A percentile compares a stretch with the other conserved stretches of the same genome.
phyloP scores from a whole-genome alignment of 73 alveolate genomes.

The Uronychia binucleata region DNA sequence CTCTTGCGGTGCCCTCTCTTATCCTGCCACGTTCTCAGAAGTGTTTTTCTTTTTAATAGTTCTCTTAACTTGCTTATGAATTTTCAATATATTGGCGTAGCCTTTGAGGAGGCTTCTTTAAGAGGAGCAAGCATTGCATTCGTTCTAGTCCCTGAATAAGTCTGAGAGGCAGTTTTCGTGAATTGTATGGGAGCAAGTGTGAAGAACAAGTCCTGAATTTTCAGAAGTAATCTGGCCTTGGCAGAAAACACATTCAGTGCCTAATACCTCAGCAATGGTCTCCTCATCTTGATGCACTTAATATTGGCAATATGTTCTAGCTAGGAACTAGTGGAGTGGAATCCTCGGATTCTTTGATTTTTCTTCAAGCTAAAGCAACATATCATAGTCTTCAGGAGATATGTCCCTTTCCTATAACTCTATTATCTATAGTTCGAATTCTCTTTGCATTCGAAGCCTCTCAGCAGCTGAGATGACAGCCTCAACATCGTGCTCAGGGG shows the following conservation, averaged over 20 bases:
- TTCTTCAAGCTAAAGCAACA: background rate
- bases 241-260: background rate
- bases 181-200: too few relatives aligned
- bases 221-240: too few relatives aligned
- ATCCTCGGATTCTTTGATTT: background rate
- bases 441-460: background rate
- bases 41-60: background rate
- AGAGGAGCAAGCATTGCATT: too few relatives aligned
- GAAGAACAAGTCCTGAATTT: too few relatives aligned
- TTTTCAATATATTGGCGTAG: background rate
- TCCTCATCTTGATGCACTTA: background rate
- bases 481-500: background rate
- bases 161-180: too few relatives aligned
- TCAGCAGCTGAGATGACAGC: background rate
- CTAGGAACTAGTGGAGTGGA: background rate
- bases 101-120: too few relatives aligned
- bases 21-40: background rate
- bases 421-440: background rate
- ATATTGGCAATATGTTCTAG: background rate
- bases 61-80: background rate
- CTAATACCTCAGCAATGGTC: background rate
- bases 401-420: background rate
- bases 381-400: background rate
- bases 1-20: background rate
- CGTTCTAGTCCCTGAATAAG: too few relatives aligned